Evolutionary conservation across 1,284 basidiomycete species (phyloP).

Genomic region (Heterobasidion parviporum): DNA sequence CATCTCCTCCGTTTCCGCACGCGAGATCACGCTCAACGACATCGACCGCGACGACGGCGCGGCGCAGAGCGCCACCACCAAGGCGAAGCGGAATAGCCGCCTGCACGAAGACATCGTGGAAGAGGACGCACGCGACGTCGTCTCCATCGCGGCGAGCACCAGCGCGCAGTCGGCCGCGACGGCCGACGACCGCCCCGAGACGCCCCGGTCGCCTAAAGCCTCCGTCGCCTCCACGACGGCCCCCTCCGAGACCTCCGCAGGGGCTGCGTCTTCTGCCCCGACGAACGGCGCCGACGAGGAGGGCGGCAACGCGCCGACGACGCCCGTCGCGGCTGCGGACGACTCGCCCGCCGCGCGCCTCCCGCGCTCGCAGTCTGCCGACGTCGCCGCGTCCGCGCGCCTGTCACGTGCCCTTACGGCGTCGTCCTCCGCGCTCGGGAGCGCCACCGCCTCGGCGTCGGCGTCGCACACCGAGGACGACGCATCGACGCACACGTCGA

Average conservation of each 20-base stretch:
- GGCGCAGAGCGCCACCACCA: neutral
- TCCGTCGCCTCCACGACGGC: conserved; percentile 5
- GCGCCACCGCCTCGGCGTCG: conserved; percentile 30
- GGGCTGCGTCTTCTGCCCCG: neutral
- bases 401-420: conserved; percentile 46
- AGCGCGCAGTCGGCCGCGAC: conserved; percentile 8
- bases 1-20: conserved; percentile 3
- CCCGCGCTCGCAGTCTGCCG: conserved; percentile 69
- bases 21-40: conserved; percentile 2
- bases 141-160: neutral
- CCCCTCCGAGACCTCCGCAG: neutral
- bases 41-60: neutral
- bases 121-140: neutral
- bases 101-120: conserved; percentile 1
- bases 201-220: conserved; percentile 18
- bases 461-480: conserved; percentile 43
- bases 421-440: conserved; percentile 21
- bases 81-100: neutral
- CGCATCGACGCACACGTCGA: conserved; percentile 54
- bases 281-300: conserved; percentile 13
- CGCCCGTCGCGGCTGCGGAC: conserved; percentile 22
- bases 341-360: conserved; percentile 31
- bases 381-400: conserved; percentile 51
- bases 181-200: conserved; percentile 16
- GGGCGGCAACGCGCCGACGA: conserved; percentile 30